phyloP scores from a whole-genome alignment of 805 yeast genomes.

The Ogataea dorogensis region DNA sequence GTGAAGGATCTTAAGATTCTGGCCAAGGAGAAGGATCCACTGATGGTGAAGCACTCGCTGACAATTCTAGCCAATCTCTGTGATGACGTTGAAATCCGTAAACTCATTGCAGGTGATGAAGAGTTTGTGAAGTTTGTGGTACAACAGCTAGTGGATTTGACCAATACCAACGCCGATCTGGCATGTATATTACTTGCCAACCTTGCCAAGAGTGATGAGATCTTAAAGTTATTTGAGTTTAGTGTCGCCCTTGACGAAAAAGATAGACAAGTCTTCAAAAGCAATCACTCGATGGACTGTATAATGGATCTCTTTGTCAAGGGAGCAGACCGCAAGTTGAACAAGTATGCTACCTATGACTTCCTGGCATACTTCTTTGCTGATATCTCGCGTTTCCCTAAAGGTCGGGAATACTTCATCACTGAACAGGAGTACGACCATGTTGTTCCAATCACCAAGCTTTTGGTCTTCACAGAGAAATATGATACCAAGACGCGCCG shows the following conservation, averaged over 20 bases:
- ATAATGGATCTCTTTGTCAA: constrained; percentile 87
- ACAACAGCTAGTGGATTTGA: constrained; percentile 49
- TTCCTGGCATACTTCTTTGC: constrained; percentile 87
- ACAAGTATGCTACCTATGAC: constrained; percentile 73
- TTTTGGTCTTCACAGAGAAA: constrained; percentile 78
- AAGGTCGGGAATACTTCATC: constrained; percentile 76
- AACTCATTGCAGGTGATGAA: constrained; percentile 61
- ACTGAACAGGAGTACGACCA: constrained; percentile 69
- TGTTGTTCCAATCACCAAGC: constrained; percentile 76
- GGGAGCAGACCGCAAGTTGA: constrained; percentile 70
- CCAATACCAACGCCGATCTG: constrained; percentile 71
- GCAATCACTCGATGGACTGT: constrained; percentile 65
- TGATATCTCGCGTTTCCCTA: constrained; percentile 73
- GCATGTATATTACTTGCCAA: constrained; percentile 83
- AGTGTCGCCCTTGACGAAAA: constrained; percentile 32
- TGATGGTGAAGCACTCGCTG: constrained; percentile 61
- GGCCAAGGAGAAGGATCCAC: constrained; percentile 50
- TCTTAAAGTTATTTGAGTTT: constrained; percentile 50
- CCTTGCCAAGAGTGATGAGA: constrained; percentile 72
- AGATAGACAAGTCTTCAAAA: constrained; percentile 52
- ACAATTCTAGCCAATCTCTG: constrained; percentile 83
- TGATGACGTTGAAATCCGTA: constrained; percentile 64
- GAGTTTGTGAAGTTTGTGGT: constrained; percentile 50
- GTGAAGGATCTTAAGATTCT: constrained; percentile 68
- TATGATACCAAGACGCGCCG: constrained; percentile 77